phyloP scores from a whole-genome alignment of 768 basidiomycete genomes.

The Multifurca ochricompacta region DNA sequence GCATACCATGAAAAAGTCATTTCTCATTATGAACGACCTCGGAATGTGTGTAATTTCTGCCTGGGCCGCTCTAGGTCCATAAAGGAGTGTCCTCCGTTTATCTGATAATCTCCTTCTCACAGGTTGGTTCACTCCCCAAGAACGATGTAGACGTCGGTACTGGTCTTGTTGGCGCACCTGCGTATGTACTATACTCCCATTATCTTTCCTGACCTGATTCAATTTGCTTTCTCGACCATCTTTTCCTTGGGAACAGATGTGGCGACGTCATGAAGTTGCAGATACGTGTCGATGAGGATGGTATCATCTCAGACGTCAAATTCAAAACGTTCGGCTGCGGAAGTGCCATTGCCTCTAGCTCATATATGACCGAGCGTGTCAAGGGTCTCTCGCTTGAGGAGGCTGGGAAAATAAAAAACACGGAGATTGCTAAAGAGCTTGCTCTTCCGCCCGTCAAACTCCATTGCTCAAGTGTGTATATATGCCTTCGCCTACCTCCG shows the following conservation, averaged over 20 bases:
- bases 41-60: conserved; percentile 62
- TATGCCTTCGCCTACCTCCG: conserved; percentile 2
- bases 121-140: conserved; percentile 98
- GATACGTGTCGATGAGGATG: conserved; percentile 91
- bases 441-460: conserved; percentile 94
- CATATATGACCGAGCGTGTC: conserved; percentile 98
- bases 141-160: conserved; percentile 88
- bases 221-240: neutral
- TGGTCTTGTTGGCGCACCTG: conserved; percentile 95
- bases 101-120: conserved; percentile 46
- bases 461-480: conserved; percentile 78
- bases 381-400: conserved; percentile 91
- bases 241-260: conserved; percentile 45
- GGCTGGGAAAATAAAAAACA: conserved; percentile 96
- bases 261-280: conserved; percentile 99
- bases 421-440: conserved; percentile 97
- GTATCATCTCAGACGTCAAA: conserved; percentile 96
- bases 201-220: conserved; percentile 19
- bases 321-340: conserved; percentile 99
- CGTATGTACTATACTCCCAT: conserved; percentile 44
- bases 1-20: conserved; percentile 95
- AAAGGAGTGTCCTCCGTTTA: conserved; percentile 31
- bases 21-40: conserved; percentile 93
- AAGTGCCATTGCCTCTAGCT: conserved; percentile 94
- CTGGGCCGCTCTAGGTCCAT: conserved; percentile 24